phyloP scores from a whole-genome alignment of 768 basidiomycete genomes.

The Rhodotorula taiwanensis region DNA sequence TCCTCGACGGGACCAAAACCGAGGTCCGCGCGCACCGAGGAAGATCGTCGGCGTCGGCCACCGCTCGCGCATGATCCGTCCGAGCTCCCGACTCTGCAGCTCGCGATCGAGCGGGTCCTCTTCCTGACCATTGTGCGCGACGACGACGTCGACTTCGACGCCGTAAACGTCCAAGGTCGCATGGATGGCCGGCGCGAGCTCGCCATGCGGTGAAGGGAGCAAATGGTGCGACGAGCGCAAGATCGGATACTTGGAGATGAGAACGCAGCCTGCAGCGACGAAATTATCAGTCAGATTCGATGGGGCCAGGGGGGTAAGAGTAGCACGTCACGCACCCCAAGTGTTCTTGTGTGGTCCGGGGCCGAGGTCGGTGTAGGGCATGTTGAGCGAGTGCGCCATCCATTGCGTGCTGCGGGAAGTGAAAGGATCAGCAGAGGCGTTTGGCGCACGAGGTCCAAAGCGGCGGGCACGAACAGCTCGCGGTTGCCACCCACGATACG shows the following conservation, averaged over 20 bases:
- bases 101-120: constrained; percentile 83
- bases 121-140: constrained; percentile 90
- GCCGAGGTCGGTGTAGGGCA: constrained; percentile 74
- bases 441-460: neutral
- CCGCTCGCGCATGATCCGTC: constrained; percentile 62
- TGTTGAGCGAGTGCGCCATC: constrained; percentile 68
- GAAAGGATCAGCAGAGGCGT: no score
- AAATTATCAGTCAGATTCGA: neutral
- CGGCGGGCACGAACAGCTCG: constrained; percentile 56
- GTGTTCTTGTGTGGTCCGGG: constrained; percentile 65
- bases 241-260: constrained; percentile 65
- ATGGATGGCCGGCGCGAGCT: constrained; percentile 28
- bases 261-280: constrained; percentile 5
- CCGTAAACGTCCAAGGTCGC: constrained; percentile 50
- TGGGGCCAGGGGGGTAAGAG: neutral
- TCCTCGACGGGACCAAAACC: no score
- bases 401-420: constrained; percentile 59
- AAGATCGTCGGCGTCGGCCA: constrained; percentile 50
- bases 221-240: constrained; percentile 77
- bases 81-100: constrained; percentile 72
- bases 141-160: constrained; percentile 69
- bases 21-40: constrained; percentile 56
- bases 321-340: constrained; percentile 16
- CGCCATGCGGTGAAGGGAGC: constrained; percentile 64
- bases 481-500: constrained; percentile 73